These are phyloP conservation scores for Themeda triandra DNA, from an alignment of 176 grass and related monocot species.

Conservation along the genomic window DNA sequence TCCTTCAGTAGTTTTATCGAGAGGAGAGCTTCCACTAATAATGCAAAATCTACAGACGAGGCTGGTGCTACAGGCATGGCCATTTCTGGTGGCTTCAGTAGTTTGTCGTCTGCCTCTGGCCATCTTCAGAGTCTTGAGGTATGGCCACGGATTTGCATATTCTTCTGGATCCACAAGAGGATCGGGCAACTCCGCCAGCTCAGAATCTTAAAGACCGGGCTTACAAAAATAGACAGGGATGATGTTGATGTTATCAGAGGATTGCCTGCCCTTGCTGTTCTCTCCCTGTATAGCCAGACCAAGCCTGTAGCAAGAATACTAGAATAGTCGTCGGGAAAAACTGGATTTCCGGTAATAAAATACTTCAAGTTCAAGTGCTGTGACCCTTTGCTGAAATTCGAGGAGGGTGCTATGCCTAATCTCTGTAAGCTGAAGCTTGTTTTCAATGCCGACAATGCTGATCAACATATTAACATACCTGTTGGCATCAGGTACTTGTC, in stretches of 20 bases:
- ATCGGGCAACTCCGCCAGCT: background rate
- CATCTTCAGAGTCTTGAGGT: background rate
- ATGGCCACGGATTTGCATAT: background rate
- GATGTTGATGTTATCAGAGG: background rate
- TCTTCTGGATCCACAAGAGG: background rate
- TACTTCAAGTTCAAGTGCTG: conserved; percentile 9
- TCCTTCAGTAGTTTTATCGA: too few species aligned
- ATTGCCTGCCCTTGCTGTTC: background rate
- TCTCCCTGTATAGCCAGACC: background rate
- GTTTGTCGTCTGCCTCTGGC: background rate
- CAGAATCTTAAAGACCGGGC: background rate
- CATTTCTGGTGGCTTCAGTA: background rate
- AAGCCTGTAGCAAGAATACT: background rate
- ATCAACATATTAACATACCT: background rate
- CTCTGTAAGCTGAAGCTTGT: background rate
- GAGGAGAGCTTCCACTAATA: background rate
- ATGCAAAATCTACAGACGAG: background rate
- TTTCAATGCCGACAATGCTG: background rate
- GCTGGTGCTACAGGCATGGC: background rate
- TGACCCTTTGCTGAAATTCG: background rate
- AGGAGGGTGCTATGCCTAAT: conserved; percentile 1
- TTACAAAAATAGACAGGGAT: background rate
- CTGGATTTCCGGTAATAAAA: background rate
- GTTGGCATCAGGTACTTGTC: background rate
- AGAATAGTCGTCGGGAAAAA: background rate